Evolutionary conservation across 371 early-diverging fungal species (phyloP).

Genomic region (Lichtheimia ornata): DNA sequence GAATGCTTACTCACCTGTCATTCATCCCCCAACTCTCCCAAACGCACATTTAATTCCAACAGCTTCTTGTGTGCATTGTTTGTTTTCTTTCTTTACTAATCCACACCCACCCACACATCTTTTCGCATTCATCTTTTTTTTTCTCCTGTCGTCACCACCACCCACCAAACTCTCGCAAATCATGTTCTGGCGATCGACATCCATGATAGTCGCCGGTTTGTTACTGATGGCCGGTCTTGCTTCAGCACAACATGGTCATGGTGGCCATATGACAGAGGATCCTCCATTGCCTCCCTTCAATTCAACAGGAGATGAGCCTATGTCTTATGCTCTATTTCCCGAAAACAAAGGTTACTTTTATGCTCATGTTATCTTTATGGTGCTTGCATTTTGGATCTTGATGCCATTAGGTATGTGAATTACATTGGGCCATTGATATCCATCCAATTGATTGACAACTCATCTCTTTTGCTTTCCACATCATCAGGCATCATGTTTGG

Average conservation of each 20-base stretch:
- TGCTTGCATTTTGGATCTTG: constrained; percentile 47
- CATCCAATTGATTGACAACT: not conserved
- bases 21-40: no score
- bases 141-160: no score
- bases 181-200: no score
- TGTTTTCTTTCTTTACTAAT: no score
- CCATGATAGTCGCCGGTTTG: not conserved
- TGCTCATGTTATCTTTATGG: constrained; percentile 47
- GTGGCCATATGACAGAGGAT: constrained; percentile 28
- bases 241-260: constrained; percentile 36
- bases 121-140: no score
- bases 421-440: not conserved
- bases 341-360: constrained; percentile 43
- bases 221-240: constrained; percentile 11
- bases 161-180: no score
- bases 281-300: constrained; percentile 40
- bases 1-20: no score
- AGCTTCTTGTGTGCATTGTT: no score
- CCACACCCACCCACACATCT: no score
- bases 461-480: not conserved
- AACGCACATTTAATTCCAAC: no score
- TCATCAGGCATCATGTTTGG: constrained; percentile 49
- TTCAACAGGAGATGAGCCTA: constrained; percentile 49
- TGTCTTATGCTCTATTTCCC: constrained; percentile 50
- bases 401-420: constrained; percentile 51